phyloP scores from a whole-genome alignment of 2,329 filamentous ascomycete genomes.

The Clonostachys sp. region DNA sequence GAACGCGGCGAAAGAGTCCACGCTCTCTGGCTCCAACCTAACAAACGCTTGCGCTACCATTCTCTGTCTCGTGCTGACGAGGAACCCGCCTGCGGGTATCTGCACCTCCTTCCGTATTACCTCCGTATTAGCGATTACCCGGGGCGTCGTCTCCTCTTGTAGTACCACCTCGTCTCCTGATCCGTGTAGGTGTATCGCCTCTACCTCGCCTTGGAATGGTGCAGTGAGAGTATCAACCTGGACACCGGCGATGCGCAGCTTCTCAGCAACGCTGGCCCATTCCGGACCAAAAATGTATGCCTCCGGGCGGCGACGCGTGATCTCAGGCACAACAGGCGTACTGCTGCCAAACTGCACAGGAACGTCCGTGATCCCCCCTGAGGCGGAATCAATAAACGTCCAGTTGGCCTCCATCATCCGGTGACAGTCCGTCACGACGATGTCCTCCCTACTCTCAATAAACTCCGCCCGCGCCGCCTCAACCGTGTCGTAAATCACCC shows the following conservation, averaged over 20 bases:
- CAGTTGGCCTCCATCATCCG: conserved; percentile 10
- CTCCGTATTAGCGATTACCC: conserved; percentile 12
- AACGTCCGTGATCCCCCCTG: conserved; percentile 16
- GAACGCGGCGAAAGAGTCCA: conserved; percentile 21
- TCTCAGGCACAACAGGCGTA: conserved; percentile 14
- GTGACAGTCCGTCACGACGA: conserved; percentile 19
- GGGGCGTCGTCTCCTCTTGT: conserved; percentile 13
- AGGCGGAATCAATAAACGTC: conserved; percentile 15
- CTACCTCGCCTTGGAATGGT: conserved; percentile 15
- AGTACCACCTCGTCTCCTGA: conserved; percentile 3
- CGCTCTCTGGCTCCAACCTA: conserved; percentile 21
- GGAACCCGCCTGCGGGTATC: conserved; percentile 18
- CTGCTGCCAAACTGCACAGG: conserved; percentile 19
- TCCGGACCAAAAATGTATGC: conserved; percentile 18
- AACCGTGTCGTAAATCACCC: conserved; percentile 14
- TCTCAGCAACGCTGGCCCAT: conserved; percentile 17
- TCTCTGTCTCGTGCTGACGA: conserved; percentile 21
- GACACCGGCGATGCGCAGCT: conserved; percentile 14
- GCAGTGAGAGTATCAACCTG: conserved; percentile 11
- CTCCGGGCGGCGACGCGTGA: conserved; percentile 19
- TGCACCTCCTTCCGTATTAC: conserved; percentile 7
- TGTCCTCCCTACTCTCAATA: conserved; percentile 14
- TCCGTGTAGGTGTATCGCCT: conserved; percentile 14
- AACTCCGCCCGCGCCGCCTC: conserved; percentile 17
- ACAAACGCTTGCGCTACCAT: conserved; percentile 18